Evolutionary conservation across 2,329 filamentous ascomycete genomes (phyloP).

Genomic region (Cercospora sp.): DNA sequence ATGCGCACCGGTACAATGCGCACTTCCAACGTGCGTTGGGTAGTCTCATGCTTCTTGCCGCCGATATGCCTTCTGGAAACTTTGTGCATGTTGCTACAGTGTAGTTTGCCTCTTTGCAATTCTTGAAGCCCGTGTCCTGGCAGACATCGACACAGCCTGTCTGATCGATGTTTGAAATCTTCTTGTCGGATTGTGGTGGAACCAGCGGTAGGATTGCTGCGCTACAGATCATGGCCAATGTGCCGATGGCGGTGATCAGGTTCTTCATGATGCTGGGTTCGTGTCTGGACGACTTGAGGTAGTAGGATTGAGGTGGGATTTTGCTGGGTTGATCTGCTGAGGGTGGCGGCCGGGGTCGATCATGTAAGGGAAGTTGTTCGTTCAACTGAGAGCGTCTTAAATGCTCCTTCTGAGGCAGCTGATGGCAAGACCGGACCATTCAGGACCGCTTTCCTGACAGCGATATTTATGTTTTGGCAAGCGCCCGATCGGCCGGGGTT

Average conservation of each 20-base stretch:
- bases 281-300: background rate
- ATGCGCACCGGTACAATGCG: background rate
- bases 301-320: background rate
- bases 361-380: too few relatives aligned
- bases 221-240: background rate
- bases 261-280: background rate
- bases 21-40: background rate
- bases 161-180: background rate
- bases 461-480: too few relatives aligned
- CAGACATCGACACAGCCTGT: background rate
- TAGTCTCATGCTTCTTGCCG: background rate
- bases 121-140: background rate
- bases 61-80: background rate
- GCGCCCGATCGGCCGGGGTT: too few relatives aligned
- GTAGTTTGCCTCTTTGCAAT: background rate
- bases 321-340: background rate
- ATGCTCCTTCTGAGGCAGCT: too few relatives aligned
- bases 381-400: too few relatives aligned
- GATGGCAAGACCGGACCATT: too few relatives aligned
- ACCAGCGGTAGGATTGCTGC: background rate
- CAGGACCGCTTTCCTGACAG: too few relatives aligned
- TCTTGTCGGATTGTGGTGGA: background rate
- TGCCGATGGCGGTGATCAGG: background rate
- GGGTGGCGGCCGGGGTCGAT: too few relatives aligned
- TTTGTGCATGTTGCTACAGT: background rate